Base-by-base conservation (phyloP, 2,329 filamentous ascomycete species). In the Thelonectria blattea region DNA sequence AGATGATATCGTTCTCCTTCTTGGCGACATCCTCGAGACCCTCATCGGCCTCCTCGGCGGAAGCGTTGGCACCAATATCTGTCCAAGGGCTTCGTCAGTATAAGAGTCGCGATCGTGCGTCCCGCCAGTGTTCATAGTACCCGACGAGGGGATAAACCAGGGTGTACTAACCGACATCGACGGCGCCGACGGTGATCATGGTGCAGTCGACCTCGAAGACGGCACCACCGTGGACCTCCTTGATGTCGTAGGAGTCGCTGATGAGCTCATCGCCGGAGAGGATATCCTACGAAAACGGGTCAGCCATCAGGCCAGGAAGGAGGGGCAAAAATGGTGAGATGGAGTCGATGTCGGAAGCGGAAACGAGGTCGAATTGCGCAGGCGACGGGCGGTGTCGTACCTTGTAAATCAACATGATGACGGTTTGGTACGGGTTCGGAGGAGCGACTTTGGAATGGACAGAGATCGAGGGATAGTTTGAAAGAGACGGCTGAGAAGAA, bases 41-140 rank as follows among this genome's bases (percentile, higher is more conserved):
- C 72, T 93, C 92, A 0, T 89, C 91, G 57, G 83, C 91, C 77
- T 91, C 94, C 84, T 98, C 95, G 64, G 95, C 93, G 72, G 94
- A 98, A 72, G 95, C 91, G 81, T 99, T 99, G 84, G 93, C 95
- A 79, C 95, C 95, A 73, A 85, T 95, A 79, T 95, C 91, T 92
- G 58, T 32, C 57, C 32, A 46, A 5, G 22, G 4, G 24, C 17
- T 18, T 18, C 53, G 58, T 71, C 60, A 66, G 64, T 41, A 22
- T 43, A 45, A 50, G 41, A 20, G 41, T 37, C 20, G 49, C 54
- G 11, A 30, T 30, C 27, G 27, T 30, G 27, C 27, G 8, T 30
- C 27, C 27, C 8, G 27, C 27, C 27, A 9, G 27, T 30, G 5
- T 30, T 30, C 27, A 30, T 30, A 7, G 27, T 30, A 6, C 27